Evolutionary conservation across 2,329 filamentous ascomycete genomes (phyloP), one percentile per base, ranked within the genome.

Genomic region (Aureobasidium sp.): DNA sequence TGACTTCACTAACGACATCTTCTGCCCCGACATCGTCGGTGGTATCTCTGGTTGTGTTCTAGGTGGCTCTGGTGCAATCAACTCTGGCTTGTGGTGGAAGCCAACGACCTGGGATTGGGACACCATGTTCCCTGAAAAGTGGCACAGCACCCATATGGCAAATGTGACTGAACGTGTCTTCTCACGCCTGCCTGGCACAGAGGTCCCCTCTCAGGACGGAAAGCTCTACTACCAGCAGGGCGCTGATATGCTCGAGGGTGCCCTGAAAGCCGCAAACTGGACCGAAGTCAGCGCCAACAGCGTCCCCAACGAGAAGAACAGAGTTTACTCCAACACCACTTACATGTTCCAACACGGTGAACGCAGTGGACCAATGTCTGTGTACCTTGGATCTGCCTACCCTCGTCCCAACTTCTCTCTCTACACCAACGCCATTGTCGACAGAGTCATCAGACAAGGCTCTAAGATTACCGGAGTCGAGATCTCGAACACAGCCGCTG

Each of bases 61-160:
- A 13, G 80, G 81, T 8, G 81, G 81, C 11, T 77, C 75, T 62
- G 80, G 77, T 48, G 79, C 81, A 5, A 81, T 83, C 69, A 83
- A 83, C 62, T 80, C 80, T 7, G 80, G 80, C 11, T 67, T 83
- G 0, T 82, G 77, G 69, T 82, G 82, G 64, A 76, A 82, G 64
- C 80, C 81, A 6, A 79, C 80, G 0, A 75, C 77, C 1, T 78
- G 77, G 1, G 81, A 83, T 63, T 83, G 77, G 74, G 78, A 83
- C 65, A 68, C 74, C 5, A 81, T 79, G 61, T 77, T 78, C 59
- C 79, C 79, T 0, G 64, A 69, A 0, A 78, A 77, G n/a, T 83
- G 81, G 81, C 81, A 80, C 67, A 78, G 75, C 48, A 67, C 67
- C 1, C 79, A 83, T 62, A 76, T 84, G 66, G 66, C 74, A 52